A percentile compares a stretch with the other conserved stretches of the same genome.
phyloP scores from a whole-genome alignment of 768 basidiomycete species.

The Leccinum longicurvipes region DNA sequence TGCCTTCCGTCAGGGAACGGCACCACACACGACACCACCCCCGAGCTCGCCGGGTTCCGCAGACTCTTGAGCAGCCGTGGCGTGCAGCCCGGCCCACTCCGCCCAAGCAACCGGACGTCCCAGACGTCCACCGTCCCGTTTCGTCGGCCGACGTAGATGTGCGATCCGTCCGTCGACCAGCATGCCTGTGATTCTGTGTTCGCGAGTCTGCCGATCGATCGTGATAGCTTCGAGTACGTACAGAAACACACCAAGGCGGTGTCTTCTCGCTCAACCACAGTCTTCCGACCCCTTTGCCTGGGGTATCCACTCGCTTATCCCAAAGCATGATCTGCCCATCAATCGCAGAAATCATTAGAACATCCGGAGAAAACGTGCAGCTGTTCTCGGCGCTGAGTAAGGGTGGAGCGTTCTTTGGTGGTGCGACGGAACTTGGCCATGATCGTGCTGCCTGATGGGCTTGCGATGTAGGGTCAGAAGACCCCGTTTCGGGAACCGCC shows the following conservation, averaged over 20 bases:
- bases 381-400: constrained; percentile 62
- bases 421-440: constrained; percentile 39
- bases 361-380: constrained; percentile 68
- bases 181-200: constrained; percentile 61
- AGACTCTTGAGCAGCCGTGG: constrained; percentile 80
- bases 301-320: constrained; percentile 72
- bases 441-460: constrained; percentile 25
- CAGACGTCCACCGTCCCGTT: constrained; percentile 91
- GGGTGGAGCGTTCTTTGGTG: constrained; percentile 75
- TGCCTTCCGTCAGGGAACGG: constrained; percentile 92
- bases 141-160: constrained; percentile 87
- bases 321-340: constrained; percentile 92
- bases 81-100: constrained; percentile 55
- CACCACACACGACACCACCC: constrained; percentile 87
- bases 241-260: constrained; percentile 95
- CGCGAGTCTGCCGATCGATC: constrained; percentile 2
- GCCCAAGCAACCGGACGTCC: constrained; percentile 84
- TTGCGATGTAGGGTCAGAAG: constrained; percentile 19
- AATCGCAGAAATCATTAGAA: constrained; percentile 84
- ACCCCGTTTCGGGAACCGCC: constrained; percentile 29
- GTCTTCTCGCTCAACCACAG: constrained; percentile 90
- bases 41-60: constrained; percentile 83
- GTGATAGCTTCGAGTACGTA: constrained; percentile 37
- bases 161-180: constrained; percentile 86
- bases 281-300: constrained; percentile 73